A percentile compares a stretch with the other conserved stretches of the same genome.
These are phyloP conservation scores for Penicillium sp. DNA, from an alignment of 2,329 filamentous ascomycete species.

Conservation along the genomic window DNA sequence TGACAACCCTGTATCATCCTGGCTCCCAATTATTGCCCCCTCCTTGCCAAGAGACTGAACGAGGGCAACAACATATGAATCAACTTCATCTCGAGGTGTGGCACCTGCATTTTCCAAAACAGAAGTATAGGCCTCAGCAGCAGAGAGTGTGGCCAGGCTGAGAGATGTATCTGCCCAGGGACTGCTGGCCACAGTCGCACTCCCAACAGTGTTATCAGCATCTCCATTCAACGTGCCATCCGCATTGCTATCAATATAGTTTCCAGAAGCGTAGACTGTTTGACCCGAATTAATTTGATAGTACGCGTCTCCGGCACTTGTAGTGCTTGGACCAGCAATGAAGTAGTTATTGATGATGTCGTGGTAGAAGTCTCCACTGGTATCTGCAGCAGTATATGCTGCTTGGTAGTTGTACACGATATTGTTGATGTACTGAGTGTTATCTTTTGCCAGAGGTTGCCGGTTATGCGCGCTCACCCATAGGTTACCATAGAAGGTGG, in stretches of 20 bases:
- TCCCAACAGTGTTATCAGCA: not conserved
- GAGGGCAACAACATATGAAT: not conserved
- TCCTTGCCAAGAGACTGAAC: not conserved
- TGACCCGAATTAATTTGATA: slow-evolving; percentile 55
- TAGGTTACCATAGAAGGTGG: slow-evolving; percentile 52
- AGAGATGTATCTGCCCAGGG: not conserved
- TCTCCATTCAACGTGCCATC: slow-evolving; percentile 49
- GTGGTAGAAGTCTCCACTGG: slow-evolving; percentile 43
- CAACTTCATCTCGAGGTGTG: not conserved
- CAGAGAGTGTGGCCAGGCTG: not conserved
- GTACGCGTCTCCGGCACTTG: slow-evolving; percentile 43
- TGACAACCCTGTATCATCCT: slow-evolving; percentile 2
- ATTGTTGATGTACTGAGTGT: slow-evolving; percentile 52
- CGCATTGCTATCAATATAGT: slow-evolving; percentile 51
- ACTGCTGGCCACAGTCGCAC: not conserved
- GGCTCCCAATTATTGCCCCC: not conserved
- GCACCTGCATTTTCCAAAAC: not conserved
- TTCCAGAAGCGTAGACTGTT: slow-evolving; percentile 51
- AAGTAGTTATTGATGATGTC: slow-evolving; percentile 58
- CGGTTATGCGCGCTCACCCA: slow-evolving; percentile 58
- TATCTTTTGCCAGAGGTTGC: slow-evolving; percentile 55
- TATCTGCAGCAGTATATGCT: slow-evolving; percentile 54
- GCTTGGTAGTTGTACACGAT: slow-evolving; percentile 57
- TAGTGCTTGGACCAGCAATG: slow-evolving; percentile 51
- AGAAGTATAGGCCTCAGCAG: slow-evolving; percentile 2